Conservation (phyloP, 768 basidiomycete species). For the Wakefieldia striispora region DNA sequence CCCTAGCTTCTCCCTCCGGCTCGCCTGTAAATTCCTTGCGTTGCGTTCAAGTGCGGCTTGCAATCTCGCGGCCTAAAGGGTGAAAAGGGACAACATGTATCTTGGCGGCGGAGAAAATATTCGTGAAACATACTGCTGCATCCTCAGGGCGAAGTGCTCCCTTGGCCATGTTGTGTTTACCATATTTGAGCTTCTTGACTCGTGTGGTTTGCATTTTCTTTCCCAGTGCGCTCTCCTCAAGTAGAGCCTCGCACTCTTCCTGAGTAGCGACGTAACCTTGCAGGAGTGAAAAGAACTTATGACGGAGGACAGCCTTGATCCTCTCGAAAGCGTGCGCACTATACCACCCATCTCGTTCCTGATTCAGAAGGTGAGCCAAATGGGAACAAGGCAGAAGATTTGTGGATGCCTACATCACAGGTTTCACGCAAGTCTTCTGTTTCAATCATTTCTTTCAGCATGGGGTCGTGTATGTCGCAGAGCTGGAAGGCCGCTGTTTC, state of each 20-base stretch:
- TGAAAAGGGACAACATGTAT: background rate
- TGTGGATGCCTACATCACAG: constrained; percentile 61
- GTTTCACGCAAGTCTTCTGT: constrained; percentile 65
- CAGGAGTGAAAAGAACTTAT: constrained; percentile 80
- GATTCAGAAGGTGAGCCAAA: background rate
- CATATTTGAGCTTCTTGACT: constrained; percentile 54
- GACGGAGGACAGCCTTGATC: constrained; percentile 80
- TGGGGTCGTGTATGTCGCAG: constrained; percentile 86
- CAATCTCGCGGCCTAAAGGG: constrained; percentile 60
- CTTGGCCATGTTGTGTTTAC: constrained; percentile 89
- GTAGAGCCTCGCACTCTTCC: constrained; percentile 67
- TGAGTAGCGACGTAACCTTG: constrained; percentile 71
- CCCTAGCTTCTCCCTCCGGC: constrained; percentile 23
- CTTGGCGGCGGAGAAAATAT: background rate
- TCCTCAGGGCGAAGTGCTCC: constrained; percentile 80
- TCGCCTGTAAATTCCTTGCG: constrained; percentile 30
- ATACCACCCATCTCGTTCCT: constrained; percentile 93
- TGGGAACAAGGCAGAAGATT: background rate
- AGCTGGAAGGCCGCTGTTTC: constrained; percentile 94
- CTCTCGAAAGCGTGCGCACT: constrained; percentile 70
- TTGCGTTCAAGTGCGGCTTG: constrained; percentile 59
- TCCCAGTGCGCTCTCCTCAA: constrained; percentile 36
- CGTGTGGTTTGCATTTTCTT: constrained; percentile 38
- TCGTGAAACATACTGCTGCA: constrained; percentile 57
- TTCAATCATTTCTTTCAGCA: constrained; percentile 79